Evolutionary conservation across 331 rosid species (phyloP).

Genomic region (Saraca asoca): DNA sequence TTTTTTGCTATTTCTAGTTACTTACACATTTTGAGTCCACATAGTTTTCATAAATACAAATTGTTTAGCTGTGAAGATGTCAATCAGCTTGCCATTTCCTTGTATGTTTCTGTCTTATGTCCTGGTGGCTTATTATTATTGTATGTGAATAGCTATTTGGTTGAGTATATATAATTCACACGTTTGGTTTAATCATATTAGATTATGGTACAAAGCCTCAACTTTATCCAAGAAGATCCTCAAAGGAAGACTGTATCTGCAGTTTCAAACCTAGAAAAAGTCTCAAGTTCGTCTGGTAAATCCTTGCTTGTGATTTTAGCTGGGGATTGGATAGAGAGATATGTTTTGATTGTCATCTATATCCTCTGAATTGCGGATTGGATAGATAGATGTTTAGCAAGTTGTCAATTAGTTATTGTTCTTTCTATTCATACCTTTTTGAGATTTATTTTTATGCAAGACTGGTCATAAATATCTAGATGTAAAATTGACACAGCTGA

Average conservation of each 20-base stretch:
- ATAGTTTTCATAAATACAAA: too few relatives aligned
- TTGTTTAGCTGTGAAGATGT: too few relatives aligned
- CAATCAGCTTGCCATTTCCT: not conserved
- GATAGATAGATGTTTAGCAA: too few relatives aligned
- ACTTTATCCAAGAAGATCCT: conserved; percentile 49
- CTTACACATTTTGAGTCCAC: too few relatives aligned
- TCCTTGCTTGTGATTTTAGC: conserved; percentile 8
- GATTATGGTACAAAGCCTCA: conserved; percentile 59
- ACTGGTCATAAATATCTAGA: too few relatives aligned
- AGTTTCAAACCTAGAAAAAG: conserved; percentile 12
- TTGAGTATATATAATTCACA: conserved; percentile 1
- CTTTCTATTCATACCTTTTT: not conserved
- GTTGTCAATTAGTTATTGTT: not conserved
- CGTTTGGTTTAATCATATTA: conserved; percentile 25
- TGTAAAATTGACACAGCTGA: too few relatives aligned
- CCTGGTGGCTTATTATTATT: not conserved
- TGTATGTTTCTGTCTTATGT: conserved; percentile 9
- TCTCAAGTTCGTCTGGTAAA: conserved; percentile 35
- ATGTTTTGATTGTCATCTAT: not conserved
- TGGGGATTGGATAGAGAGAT: too few relatives aligned
- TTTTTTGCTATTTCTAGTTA: too few relatives aligned
- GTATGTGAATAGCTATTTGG: conserved; percentile 12
- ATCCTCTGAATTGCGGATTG: too few relatives aligned
- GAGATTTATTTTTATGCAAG: too few relatives aligned
- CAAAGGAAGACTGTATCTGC: conserved; percentile 1